Percentiles rank a stretch among this genome's conserved stretches.
Evolutionary conservation across 257 asterid genomes (phyloP).

Genomic region (Solanum peruvianum): DNA sequence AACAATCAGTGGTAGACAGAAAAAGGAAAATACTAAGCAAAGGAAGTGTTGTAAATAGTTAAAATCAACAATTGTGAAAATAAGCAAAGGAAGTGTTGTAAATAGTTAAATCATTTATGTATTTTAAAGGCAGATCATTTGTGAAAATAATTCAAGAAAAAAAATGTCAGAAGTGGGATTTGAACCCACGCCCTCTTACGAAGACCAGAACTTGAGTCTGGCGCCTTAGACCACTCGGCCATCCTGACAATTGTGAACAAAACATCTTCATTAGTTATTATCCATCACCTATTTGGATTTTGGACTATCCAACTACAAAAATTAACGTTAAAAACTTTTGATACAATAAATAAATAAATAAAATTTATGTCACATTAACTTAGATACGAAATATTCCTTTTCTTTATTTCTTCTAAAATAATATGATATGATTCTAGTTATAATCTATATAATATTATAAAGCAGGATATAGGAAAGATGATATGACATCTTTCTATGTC

Average conservation of each 20-base stretch:
- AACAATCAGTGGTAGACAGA: not conserved
- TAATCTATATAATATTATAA: no score
- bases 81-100: no score
- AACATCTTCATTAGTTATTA: no score
- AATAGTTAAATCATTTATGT: no score
- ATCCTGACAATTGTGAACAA: slow-evolving; percentile 36
- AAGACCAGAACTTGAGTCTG: slow-evolving; percentile 93
- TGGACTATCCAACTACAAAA: not conserved
- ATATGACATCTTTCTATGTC: no score
- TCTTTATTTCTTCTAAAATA: not conserved
- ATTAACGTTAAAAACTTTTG: not conserved
- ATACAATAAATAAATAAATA: no score
- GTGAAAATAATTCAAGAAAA: not conserved
- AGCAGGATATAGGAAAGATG: no score
- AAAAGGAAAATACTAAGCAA: not conserved
- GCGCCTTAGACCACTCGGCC: slow-evolving; percentile 99
- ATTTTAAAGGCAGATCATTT: no score
- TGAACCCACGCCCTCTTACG: slow-evolving; percentile 84
- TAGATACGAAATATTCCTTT: not conserved
- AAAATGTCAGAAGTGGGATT: slow-evolving; percentile 52
- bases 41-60: not conserved
- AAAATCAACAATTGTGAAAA: no score
- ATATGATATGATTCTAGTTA: not conserved
- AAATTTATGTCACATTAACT: not conserved
- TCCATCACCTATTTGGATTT: not conserved